A percentile compares a stretch with the other conserved stretches of the same genome.
These are phyloP conservation scores for Thraustochytrium striatum DNA, from an alignment of 352 stramenopile species.

Conservation along the genomic window DNA sequence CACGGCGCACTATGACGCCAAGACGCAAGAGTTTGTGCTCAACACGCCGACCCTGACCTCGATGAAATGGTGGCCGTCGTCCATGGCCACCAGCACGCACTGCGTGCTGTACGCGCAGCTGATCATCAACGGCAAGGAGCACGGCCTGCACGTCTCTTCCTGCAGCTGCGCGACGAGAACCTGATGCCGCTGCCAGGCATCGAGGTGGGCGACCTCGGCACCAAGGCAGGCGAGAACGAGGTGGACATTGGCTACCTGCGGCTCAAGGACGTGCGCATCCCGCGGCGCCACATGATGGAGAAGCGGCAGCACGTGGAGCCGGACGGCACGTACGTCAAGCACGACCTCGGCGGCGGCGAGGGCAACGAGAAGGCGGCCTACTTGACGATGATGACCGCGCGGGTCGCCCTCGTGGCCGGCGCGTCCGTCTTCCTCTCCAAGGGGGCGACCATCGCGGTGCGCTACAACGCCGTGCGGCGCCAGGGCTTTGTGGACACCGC, in stretches of 20 bases:
- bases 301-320: conserved; percentile 66
- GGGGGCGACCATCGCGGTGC: conserved; percentile 71
- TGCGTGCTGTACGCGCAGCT: conserved; percentile 82
- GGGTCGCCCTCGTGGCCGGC: conserved; percentile 69
- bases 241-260: conserved; percentile 84
- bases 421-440: conserved; percentile 65
- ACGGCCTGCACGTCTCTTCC: conserved; percentile 90
- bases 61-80: conserved; percentile 93
- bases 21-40: conserved; percentile 84
- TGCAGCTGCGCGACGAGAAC: conserved; percentile 81
- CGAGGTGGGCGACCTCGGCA: conserved; percentile 79
- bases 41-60: conserved; percentile 88
- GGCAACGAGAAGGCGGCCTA: conserved; percentile 61
- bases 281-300: conserved; percentile 74
- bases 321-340: conserved; percentile 63
- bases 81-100: conserved; percentile 56
- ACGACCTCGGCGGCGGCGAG: conserved; percentile 17
- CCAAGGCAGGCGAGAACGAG: conserved; percentile 81
- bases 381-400: conserved; percentile 67
- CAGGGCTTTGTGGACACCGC: conserved; percentile 58
- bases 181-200: conserved; percentile 72
- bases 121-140: conserved; percentile 66
- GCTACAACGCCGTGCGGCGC: conserved; percentile 67
- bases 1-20: conserved; percentile 83
- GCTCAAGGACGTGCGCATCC: conserved; percentile 79